phyloP scores from a whole-genome alignment of 805 yeast genomes.

The Saccharomycopsis vini region DNA sequence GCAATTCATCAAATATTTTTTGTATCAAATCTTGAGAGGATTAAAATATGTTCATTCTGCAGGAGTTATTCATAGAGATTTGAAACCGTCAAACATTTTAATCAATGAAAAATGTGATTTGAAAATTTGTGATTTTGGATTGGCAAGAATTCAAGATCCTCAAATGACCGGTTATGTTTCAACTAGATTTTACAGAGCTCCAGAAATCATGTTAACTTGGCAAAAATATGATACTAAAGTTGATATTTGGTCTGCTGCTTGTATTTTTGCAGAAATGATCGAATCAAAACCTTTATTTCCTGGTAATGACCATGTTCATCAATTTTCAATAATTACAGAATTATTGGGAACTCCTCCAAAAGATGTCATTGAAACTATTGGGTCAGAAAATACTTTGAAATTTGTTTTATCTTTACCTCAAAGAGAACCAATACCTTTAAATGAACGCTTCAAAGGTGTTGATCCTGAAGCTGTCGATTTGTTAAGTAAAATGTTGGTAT shows the following conservation, averaged over 20 bases:
- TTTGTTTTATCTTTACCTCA: conserved; percentile 92
- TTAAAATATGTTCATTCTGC: conserved; percentile 86
- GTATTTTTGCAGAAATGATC: conserved; percentile 95
- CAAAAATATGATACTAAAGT: conserved; percentile 95
- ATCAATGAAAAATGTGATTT: conserved; percentile 87
- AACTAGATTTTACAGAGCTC: conserved; percentile 93
- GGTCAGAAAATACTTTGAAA: conserved; percentile 88
- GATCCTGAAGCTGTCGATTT: conserved; percentile 85
- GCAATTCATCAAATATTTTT: conserved; percentile 93
- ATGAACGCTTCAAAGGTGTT: conserved; percentile 67
- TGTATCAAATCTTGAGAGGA: conserved; percentile 89
- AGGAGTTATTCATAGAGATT: conserved; percentile 83
- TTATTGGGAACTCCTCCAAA: conserved; percentile 92
- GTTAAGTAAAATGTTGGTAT: conserved; percentile 81
- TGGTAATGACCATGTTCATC: conserved; percentile 97
- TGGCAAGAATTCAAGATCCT: conserved; percentile 95
- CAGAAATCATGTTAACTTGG: conserved; percentile 98
- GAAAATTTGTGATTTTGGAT: conserved; percentile 88
- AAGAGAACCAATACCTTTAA: conserved; percentile 83
- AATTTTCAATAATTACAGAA: conserved; percentile 93
- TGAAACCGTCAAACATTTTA: conserved; percentile 76
- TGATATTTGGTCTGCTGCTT: conserved; percentile 97
- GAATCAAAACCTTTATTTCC: conserved; percentile 97
- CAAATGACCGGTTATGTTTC: conserved; percentile 99
- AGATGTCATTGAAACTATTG: conserved; percentile 92